Evolutionary conservation across 768 basidiomycete species (phyloP).

Genomic region (Chalciporus pseudorubinellus): DNA sequence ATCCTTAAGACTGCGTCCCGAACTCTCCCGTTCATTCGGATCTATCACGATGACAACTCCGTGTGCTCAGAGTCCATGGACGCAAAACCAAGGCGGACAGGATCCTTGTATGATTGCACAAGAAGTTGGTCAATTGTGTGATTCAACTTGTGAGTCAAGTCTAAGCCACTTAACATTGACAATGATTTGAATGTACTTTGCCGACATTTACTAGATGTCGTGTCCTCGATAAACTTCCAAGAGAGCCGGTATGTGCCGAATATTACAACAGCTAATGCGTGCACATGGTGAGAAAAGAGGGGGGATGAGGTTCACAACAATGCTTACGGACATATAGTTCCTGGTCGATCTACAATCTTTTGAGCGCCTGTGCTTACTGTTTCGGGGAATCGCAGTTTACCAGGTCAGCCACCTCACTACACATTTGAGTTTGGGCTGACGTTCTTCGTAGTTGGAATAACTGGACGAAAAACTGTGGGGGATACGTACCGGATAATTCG

Average conservation of each 20-base stretch:
- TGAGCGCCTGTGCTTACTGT: slow-evolving; percentile 28
- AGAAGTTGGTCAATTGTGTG: slow-evolving; percentile 19
- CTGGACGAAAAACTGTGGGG: slow-evolving; percentile 19
- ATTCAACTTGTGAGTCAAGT: slow-evolving; percentile 11
- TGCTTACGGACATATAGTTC: slow-evolving; percentile 18
- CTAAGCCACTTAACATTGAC: background rate
- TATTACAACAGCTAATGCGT: slow-evolving; percentile 11
- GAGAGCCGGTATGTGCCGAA: slow-evolving; percentile 21
- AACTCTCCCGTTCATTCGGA: background rate
- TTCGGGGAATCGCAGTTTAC: slow-evolving; percentile 4
- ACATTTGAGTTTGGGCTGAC: slow-evolving; percentile 1
- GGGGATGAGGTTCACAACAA: background rate
- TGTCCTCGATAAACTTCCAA: slow-evolving; percentile 13
- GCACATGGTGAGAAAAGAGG: slow-evolving; percentile 21
- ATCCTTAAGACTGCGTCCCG: too few relatives aligned
- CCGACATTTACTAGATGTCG: slow-evolving; percentile 8
- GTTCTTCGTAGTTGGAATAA: slow-evolving; percentile 18
- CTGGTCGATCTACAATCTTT: slow-evolving; percentile 30
- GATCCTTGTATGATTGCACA: slow-evolving; percentile 19
- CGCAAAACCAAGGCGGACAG: slow-evolving; percentile 9
- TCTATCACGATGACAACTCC: slow-evolving; percentile 7
- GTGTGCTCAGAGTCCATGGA: slow-evolving; percentile 11
- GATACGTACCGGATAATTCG: slow-evolving; percentile 16
- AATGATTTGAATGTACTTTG: too few relatives aligned
- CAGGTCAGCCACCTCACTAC: slow-evolving; percentile 11